Evolutionary conservation across 2,329 filamentous ascomycete genomes (phyloP).

Genomic region (Dothidotthia symphoricarpi): DNA sequence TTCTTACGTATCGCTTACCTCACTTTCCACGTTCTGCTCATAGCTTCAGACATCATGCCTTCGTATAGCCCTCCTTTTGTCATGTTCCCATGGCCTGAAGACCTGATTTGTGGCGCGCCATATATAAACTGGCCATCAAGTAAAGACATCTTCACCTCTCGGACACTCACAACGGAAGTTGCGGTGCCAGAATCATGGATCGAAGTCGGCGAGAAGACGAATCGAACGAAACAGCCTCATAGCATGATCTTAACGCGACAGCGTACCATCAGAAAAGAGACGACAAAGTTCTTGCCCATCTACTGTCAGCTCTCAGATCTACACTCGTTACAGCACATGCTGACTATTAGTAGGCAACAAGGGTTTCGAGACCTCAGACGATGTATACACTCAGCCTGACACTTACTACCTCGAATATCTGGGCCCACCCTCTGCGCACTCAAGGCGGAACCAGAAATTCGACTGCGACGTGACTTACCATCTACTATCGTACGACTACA

Average conservation of each 20-base stretch:
- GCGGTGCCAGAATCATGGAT: conserved; percentile 5
- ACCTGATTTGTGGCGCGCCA: conserved; percentile 1
- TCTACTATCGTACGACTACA: neutral
- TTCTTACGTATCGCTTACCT: no score
- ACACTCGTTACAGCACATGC: neutral
- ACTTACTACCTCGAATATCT: conserved; percentile 6
- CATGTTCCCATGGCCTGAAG: conserved; percentile 1
- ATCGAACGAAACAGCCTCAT: conserved; percentile 3
- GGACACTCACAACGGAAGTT: conserved; percentile 1
- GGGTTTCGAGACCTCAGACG: conserved; percentile 1
- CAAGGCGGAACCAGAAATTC: neutral
- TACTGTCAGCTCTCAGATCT: neutral
- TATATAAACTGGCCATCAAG: conserved; percentile 5
- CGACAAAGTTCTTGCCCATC: conserved; percentile 3
- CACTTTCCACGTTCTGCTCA: no score
- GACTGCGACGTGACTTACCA: conserved; percentile 2
- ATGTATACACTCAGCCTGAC: neutral
- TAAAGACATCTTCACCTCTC: conserved; percentile 1
- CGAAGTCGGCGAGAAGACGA: neutral
- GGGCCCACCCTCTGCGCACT: conserved; percentile 1
- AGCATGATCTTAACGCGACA: conserved; percentile 1
- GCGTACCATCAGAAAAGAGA: neutral
- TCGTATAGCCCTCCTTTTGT: neutral
- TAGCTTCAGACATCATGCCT: neutral
- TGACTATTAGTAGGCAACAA: neutral